Base-by-base conservation (phyloP, 129 eudicot species). In the Lonicera japonica region DNA sequence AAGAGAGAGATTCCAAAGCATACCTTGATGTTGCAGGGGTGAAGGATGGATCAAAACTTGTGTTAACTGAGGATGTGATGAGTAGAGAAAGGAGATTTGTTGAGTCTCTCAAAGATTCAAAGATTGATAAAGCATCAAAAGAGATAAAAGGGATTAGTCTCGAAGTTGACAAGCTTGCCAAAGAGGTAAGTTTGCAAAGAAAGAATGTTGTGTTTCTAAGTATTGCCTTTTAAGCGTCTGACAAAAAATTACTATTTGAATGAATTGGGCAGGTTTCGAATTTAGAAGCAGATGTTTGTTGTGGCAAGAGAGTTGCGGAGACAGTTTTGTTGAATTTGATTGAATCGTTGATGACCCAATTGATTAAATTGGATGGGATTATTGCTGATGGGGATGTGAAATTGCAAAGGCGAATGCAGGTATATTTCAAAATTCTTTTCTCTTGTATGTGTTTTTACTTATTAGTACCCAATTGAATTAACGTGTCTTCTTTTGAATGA, bases 341-440 rank as follows among this genome's bases (percentile, higher is more conserved):
- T 67, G 97, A 90, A 70, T 67, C 76, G 65, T 60, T 90, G 63
- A 90, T 90, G 97, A 72, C 87, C 13, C 89, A 83, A 66, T 52
- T 90, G 69, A 86, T 90, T 51, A 86, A 86, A 59, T 53, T 90
- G 53, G 97, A 90, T 77, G 95, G 83, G 54, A 77, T 90, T 67
- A 61, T 78, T 51, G 97, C 94, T 15, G 95, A 86, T 20, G 97
- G 97, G 45, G 95, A 90, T 77, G 74, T 77, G 15, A 90, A 81
- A 54, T 56, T 75, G 63, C 82, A 80, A 19, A 83, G 97, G 63
- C 75, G 90, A 77, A 73, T 70, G 70, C 95, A 90, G 94, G 97
- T 86, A 73, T 23, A 20, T 48, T 63, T 40, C 21, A 17, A 20
- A 10, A 40, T 18, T 10, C 50, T 43, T 11, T 1, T 43, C 13